Percentiles rank a stretch among this genome's conserved stretches.
phyloP scores from a whole-genome alignment of 441 rosid genomes.

The Gossypium aridum region DNA sequence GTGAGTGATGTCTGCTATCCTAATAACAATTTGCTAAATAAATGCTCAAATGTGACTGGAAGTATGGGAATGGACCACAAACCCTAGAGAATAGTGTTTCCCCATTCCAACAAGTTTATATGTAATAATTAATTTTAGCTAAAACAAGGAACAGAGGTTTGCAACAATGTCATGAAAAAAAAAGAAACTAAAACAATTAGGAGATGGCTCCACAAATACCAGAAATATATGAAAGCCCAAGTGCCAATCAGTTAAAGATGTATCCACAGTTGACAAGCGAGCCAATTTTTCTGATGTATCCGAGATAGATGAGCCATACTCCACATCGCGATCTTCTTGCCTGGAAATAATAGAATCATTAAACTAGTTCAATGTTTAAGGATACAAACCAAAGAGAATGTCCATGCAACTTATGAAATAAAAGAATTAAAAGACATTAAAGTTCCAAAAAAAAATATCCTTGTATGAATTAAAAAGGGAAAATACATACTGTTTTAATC shows the following conservation, averaged over 20 bases:
- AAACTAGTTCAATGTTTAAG: not conserved
- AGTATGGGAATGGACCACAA: not conserved
- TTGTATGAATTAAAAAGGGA: not conserved
- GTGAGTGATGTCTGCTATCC: not conserved
- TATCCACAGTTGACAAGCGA: conserved; percentile 63
- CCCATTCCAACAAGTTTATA: conserved; percentile 3
- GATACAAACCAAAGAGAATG: not conserved
- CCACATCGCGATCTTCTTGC: conserved; percentile 71
- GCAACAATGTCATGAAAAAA: not conserved
- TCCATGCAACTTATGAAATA: not conserved
- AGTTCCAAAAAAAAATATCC: not conserved
- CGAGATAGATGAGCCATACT: conserved; percentile 46
- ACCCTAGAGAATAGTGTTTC: not conserved
- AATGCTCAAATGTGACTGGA: not conserved
- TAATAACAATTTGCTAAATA: not conserved
- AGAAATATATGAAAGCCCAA: conserved; percentile 82
- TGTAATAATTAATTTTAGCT: not conserved
- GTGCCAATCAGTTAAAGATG: conserved; percentile 92
- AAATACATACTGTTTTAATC: not conserved
- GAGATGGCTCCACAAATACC: conserved; percentile 36
- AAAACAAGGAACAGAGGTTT: not conserved
- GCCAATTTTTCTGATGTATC: conserved; percentile 60
- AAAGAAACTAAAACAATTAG: not conserved
- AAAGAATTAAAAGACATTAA: not conserved
- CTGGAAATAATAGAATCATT: conserved; percentile 31